Percentiles rank a stretch among this genome's conserved stretches.
Evolutionary conservation across 441 rosid species (phyloP).

Genomic region (Erodium trifolium): DNA sequence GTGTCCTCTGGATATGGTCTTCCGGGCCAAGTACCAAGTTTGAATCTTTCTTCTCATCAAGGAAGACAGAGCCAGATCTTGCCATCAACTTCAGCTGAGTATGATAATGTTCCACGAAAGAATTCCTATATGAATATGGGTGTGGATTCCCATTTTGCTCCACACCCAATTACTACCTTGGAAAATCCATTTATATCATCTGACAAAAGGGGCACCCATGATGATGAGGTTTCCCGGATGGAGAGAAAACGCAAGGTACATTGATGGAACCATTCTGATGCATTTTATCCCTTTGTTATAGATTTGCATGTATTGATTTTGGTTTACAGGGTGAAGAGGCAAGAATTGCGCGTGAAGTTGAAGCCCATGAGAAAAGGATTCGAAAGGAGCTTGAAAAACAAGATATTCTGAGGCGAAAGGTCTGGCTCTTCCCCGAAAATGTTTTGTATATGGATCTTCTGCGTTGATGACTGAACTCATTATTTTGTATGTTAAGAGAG

Average conservation of each 20-base stretch:
- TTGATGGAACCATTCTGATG: slow-evolving; percentile 12
- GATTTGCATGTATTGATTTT: slow-evolving; percentile 8
- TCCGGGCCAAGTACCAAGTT: slow-evolving; percentile 43
- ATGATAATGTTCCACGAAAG: slow-evolving; percentile 39
- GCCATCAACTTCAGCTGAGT: slow-evolving; percentile 40
- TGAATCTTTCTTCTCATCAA: slow-evolving; percentile 61
- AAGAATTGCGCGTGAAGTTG: slow-evolving; percentile 72
- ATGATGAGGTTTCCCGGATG: slow-evolving; percentile 44
- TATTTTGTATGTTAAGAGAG: slow-evolving; percentile 43
- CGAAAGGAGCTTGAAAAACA: slow-evolving; percentile 84
- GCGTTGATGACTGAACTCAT: slow-evolving; percentile 21
- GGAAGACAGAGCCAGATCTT: slow-evolving; percentile 42
- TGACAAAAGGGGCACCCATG: slow-evolving; percentile 42
- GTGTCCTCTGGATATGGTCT: slow-evolving; percentile 39
- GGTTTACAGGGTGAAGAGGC: slow-evolving; percentile 56
- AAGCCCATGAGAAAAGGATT: slow-evolving; percentile 78
- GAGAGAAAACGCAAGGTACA: slow-evolving; percentile 75
- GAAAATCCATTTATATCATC: slow-evolving; percentile 43
- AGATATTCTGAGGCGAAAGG: slow-evolving; percentile 83
- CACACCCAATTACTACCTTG: slow-evolving; percentile 35
- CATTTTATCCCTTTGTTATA: slow-evolving; percentile 3
- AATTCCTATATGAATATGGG: slow-evolving; percentile 33
- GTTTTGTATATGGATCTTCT: slow-evolving; percentile 15
- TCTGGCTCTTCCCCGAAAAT: slow-evolving; percentile 19
- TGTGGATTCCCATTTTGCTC: slow-evolving; percentile 30